These are phyloP conservation scores for Pleurotus cornucopiae DNA, from an alignment of 768 basidiomycete genomes.

Conservation along the genomic window DNA sequence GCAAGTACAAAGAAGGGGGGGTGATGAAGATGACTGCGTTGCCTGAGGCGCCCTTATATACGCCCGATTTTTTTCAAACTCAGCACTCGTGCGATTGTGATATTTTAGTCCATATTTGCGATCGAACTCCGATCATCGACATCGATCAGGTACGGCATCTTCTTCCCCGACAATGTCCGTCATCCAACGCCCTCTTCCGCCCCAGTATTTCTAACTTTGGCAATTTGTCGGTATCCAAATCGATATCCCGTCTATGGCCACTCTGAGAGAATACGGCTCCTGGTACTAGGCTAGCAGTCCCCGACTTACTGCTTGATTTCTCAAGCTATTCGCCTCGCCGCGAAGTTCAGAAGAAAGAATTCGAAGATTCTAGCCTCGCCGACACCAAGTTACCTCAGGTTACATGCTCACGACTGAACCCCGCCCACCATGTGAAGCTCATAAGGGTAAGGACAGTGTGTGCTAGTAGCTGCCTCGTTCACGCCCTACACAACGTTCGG, in stretches of 20 bases:
- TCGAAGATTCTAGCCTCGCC: no score
- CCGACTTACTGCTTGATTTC: no score
- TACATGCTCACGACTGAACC: neutral
- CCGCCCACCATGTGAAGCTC: neutral
- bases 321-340: no score
- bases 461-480: neutral
- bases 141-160: neutral
- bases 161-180: no score
- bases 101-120: neutral
- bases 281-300: no score
- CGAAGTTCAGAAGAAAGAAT: no score
- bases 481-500: no score
- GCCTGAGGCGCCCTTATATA: neutral
- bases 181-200: neutral
- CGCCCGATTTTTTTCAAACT: neutral
- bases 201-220: no score
- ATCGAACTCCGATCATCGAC: neutral
- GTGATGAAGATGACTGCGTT: neutral
- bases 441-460: neutral
- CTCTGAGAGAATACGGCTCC: no score
- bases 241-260: no score
- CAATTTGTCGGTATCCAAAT: no score
- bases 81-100: neutral
- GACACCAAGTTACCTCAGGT: no score
- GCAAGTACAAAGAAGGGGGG: slow-evolving; percentile 30